A percentile compares a stretch with the other conserved stretches of the same genome.
Conservation (phyloP, 2,329 filamentous ascomycete species). For the Monilinia vaccinii-corymbosi region DNA sequence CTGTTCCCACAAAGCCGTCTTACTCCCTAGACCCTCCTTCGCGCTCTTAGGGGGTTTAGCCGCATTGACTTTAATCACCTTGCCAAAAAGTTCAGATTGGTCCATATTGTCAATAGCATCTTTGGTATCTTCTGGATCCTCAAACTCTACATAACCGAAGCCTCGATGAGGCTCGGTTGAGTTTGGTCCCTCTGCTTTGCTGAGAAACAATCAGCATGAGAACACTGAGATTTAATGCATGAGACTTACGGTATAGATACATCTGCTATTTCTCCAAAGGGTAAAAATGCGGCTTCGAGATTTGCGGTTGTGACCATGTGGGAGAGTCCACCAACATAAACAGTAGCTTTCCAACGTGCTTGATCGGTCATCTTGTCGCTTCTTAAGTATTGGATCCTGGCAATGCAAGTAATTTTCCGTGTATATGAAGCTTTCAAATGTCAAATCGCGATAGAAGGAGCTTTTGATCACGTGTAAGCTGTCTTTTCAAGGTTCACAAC, state of each 20-base stretch:
- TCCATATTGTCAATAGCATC: conserved; percentile 99
- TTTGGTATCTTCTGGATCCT: conserved; percentile 73
- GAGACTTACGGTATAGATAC: conserved; percentile 60
- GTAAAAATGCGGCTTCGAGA: conserved; percentile 85
- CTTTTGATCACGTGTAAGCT: conserved; percentile 1
- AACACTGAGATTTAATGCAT: not conserved
- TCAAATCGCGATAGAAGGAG: not conserved
- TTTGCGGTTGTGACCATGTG: conserved; percentile 65
- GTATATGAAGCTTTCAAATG: not conserved
- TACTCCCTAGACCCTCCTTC: conserved; percentile 82
- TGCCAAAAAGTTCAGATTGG: conserved; percentile 87
- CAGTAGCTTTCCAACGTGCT: conserved; percentile 76
- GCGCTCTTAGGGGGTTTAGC: conserved; percentile 88
- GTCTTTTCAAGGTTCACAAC: conserved; percentile 3
- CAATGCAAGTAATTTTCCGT: not conserved
- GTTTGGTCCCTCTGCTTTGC: conserved; percentile 72
- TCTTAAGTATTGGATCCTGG: not conserved
- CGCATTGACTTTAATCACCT: conserved; percentile 81
- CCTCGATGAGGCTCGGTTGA: conserved; percentile 74
- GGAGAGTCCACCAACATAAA: conserved; percentile 86
- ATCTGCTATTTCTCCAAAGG: conserved; percentile 92
- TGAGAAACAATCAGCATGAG: conserved; percentile 15
- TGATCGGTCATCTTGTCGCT: conserved; percentile 64
- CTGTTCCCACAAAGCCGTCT: conserved; percentile 95
- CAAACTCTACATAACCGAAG: conserved; percentile 95